Evolutionary conservation across 176 grass and related monocot genomes (phyloP).

Genomic region (Neostapfia colusana): DNA sequence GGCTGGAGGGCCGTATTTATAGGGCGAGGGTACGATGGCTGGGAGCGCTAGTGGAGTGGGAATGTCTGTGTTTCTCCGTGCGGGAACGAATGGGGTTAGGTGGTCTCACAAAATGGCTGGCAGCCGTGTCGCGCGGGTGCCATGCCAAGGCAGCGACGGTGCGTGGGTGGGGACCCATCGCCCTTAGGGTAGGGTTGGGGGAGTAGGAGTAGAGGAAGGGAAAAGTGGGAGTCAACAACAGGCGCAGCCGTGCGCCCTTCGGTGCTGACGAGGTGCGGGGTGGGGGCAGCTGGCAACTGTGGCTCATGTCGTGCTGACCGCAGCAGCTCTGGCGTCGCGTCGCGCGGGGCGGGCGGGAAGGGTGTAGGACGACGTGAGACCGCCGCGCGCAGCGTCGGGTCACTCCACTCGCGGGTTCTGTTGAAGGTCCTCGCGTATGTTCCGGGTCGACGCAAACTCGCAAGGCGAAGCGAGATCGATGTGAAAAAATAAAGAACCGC

Average conservation of each 20-base stretch:
- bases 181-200: too few species aligned
- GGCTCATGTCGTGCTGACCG: background rate
- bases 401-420: background rate
- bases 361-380: background rate
- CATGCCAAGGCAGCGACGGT: background rate
- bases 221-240: background rate
- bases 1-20: background rate
- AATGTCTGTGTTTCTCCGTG: conserved; percentile 1
- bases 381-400: background rate
- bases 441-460: too few species aligned
- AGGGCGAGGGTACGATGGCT: background rate
- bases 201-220: background rate
- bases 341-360: too few species aligned
- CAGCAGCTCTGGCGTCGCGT: background rate
- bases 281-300: background rate
- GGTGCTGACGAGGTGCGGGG: background rate
- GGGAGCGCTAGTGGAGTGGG: background rate
- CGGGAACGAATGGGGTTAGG: background rate
- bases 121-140: background rate
- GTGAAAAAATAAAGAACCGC: too few species aligned
- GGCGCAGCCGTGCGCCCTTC: background rate
- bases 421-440: too few species aligned
- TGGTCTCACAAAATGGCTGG: background rate
- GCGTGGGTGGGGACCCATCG: too few species aligned
- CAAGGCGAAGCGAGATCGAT: too few species aligned